These are phyloP conservation scores for Platanthera zijinensis DNA, from an alignment of 106 monocot genomes.

Conservation along the genomic window DNA sequence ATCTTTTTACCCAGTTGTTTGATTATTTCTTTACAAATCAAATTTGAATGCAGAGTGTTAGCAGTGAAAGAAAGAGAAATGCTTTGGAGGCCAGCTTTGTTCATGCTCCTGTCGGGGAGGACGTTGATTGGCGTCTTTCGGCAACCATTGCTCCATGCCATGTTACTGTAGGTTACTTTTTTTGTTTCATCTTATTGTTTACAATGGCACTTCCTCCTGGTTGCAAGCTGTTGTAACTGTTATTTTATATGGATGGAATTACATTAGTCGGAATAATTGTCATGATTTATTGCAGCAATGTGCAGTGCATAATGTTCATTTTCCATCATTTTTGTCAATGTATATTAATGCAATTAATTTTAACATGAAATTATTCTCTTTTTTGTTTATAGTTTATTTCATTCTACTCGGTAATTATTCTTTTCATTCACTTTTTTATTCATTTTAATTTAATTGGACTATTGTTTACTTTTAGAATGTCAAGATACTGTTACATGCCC, in stretches of 20 bases:
- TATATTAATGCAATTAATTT: background rate
- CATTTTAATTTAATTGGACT: background rate
- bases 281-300: too few species aligned
- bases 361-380: background rate
- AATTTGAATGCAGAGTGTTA: conserved; percentile 53
- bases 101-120: conserved; percentile 57
- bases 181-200: background rate
- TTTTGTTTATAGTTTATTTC: background rate
- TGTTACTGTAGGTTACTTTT: conserved; percentile 61
- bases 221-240: background rate
- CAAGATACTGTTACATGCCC: background rate
- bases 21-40: background rate
- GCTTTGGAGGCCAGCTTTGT: conserved; percentile 85
- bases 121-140: conserved; percentile 81
- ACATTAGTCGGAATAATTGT: background rate
- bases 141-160: conserved; percentile 96
- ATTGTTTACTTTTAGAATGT: background rate
- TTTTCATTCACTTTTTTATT: background rate
- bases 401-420: background rate
- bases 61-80: conserved; percentile 73
- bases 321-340: background rate
- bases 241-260: background rate
- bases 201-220: background rate
- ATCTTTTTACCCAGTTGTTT: background rate
- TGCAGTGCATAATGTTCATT: background rate